Base-by-base conservation (phyloP, 1,284 basidiomycete genomes). In the Malassezia arunalokei region DNA sequence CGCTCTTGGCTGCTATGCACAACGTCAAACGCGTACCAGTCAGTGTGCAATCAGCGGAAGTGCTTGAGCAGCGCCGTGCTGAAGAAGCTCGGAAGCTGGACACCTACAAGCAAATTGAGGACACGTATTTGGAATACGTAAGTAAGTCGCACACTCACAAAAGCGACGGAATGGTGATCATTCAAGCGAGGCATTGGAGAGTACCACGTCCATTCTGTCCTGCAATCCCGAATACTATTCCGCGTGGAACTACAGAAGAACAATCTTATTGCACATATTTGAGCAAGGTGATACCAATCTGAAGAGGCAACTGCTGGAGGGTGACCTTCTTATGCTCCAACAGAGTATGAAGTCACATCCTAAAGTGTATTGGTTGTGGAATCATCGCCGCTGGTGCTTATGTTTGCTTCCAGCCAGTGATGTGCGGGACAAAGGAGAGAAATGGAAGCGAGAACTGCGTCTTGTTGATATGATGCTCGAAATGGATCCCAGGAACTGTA, bases 351-450 rank as follows among this genome's bases (percentile, higher is more conserved):
- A 63, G 9, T 57, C 63, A 5, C 65, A 71, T 54, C 70, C 70
- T 3, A 73, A 73, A 40, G 70, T 73, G 8, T 73, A 73, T 45
- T 73, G 70, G 70, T 65, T 73, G 31, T 73, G 70, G 70, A 71
- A 69, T 51, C 70, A 73, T 50, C 54, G 70, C 11, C 64, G 61
- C 40, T 73, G 70, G 70, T 73, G 70, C 49, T 43, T 73, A 9
- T 39, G 49, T 32, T 6, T 57, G 54, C 15, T 66, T 43, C 51
- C 57, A 3, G 33, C 12, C 3, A 27, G 6, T 3, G 17, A 47
- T 31, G 38, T 15, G 3, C 27, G 24, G 6, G 20, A 33, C 33
- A 17, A 30, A 28, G 14, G 33, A 17, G 50, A 40, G 43, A 64
- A 65, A 37, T 73, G 70, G 70, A 43, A 54, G 24, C 40, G 50